Evolutionary conservation across 768 basidiomycete genomes (phyloP).

Genomic region (Xerocomellus amylosporus): DNA sequence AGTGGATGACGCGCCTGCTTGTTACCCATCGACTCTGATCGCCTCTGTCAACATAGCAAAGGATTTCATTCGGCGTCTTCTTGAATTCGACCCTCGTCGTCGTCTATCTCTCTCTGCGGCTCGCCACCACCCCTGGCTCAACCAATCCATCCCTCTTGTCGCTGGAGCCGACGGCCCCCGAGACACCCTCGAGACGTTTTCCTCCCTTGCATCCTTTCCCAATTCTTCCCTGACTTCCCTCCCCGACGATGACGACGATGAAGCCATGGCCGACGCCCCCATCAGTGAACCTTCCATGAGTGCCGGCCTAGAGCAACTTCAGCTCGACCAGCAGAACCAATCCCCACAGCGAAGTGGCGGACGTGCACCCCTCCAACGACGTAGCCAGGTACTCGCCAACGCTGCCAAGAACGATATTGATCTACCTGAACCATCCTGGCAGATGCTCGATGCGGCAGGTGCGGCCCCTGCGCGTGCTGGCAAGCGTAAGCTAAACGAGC

Average conservation of each 20-base stretch:
- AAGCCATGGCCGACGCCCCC: conserved; percentile 12
- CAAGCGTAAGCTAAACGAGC: conserved; percentile 38
- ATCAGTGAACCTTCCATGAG: conserved; percentile 29
- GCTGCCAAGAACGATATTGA: conserved; percentile 42
- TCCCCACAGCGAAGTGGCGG: conserved; percentile 9
- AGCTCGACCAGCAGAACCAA: conserved; percentile 25
- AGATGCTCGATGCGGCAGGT: conserved; percentile 45
- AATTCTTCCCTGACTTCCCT: conserved; percentile 23
- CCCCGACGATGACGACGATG: conserved; percentile 24
- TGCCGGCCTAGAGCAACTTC: conserved; percentile 32
- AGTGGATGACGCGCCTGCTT: conserved; percentile 13
- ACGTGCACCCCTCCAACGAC: conserved; percentile 40
- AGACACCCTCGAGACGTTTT: background rate
- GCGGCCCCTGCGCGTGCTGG: conserved; percentile 26
- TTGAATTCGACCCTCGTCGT: conserved; percentile 56
- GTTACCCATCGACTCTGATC: background rate
- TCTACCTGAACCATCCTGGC: conserved; percentile 52
- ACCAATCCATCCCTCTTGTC: background rate
- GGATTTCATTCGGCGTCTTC: conserved; percentile 64
- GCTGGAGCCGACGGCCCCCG: background rate
- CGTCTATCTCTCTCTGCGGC: conserved; percentile 76
- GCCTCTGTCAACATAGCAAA: conserved; percentile 47
- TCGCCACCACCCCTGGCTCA: conserved; percentile 76
- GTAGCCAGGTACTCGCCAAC: conserved; percentile 45
- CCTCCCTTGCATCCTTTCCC: conserved; percentile 11